Base-by-base conservation (phyloP, 2,329 filamentous ascomycete genomes). In the Cladosporium colombiae region DNA sequence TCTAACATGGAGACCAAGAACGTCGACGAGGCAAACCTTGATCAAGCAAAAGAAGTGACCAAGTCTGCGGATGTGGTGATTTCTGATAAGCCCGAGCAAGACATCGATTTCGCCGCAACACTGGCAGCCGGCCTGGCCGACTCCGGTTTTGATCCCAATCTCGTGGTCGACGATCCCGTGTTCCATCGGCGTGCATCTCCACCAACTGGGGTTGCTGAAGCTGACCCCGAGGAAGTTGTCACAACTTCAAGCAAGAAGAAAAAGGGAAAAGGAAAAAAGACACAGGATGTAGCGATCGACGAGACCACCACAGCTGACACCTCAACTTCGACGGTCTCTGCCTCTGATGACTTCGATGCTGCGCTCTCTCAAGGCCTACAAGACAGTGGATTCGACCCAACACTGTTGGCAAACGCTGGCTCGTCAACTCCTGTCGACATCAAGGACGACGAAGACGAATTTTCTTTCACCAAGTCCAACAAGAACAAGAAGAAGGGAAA, bases 71-170 rank as follows among this genome's bases (percentile, higher is more conserved):
- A 46, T 10, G 4, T 46, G 10, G n/a, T 31, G 14, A 25, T 16
- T n/a, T 37, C 61, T 25, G 21, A 64, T 27, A 21, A 18, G 8
- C 46, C 61, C 8, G 68, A 73, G 13, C 70, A 70, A 10, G 79
- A 82, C 57, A 77, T 81, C 40, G 81, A 82, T 67, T 83, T 83
- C 63, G 79, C 81, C 27, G 81, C 80, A 5, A 80, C 81, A 5
- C 71, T 83, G 8, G 80, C 81, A 25, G 81, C 80, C 60, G 81
- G 80, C 33, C 70, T 83, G 16, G 75, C 79, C 65, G 78, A 81
- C 60, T 81, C 79, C 29, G 81, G 81, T 35, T 83, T 83, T 68
- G 74, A 82, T 68, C 76, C 80, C 5, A 74, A 79, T 57, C 73
- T 81, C 35, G 80, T 82, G 7, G 74, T 82, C 55, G 75, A 81